Conservation (phyloP, 768 basidiomycete genomes). For the Amyloporia xantha region DNA sequence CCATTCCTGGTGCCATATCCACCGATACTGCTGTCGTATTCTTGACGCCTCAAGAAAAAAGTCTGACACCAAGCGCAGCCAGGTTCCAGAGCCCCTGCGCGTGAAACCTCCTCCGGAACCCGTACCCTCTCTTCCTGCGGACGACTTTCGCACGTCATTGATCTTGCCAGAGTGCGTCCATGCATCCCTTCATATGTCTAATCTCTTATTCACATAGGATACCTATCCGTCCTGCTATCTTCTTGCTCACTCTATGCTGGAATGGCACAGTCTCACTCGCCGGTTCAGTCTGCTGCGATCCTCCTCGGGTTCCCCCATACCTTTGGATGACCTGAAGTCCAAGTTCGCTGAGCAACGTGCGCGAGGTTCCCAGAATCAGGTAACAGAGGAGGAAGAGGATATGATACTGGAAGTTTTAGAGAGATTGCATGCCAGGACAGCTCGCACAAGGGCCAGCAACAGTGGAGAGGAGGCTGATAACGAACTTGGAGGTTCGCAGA, state of each 20-base stretch:
- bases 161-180: constrained; percentile 75
- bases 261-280: constrained; percentile 57
- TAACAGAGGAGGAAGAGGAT: constrained; percentile 79
- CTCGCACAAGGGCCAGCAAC: constrained; percentile 11
- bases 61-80: constrained; percentile 59
- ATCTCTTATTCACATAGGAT: constrained; percentile 8
- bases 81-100: constrained; percentile 28
- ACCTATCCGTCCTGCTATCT: background rate
- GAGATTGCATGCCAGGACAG: constrained; percentile 35
- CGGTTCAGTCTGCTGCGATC: constrained; percentile 77
- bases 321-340: constrained; percentile 55
- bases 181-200: background rate
- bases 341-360: constrained; percentile 74
- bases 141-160: constrained; percentile 81
- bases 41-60: constrained; percentile 51
- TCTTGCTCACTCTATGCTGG: constrained; percentile 13
- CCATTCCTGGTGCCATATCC: background rate
- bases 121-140: constrained; percentile 54
- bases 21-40: background rate
- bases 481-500: background rate
- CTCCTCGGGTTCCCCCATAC: constrained; percentile 57
- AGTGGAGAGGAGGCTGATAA: constrained; percentile 1
- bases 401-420: constrained; percentile 76
- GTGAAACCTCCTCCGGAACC: constrained; percentile 26
- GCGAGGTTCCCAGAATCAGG: constrained; percentile 56